Percentiles rank a stretch among this genome's conserved stretches.
Conservation (phyloP, 2,329 filamentous ascomycete genomes). For the Aspergillus calidoustus region DNA sequence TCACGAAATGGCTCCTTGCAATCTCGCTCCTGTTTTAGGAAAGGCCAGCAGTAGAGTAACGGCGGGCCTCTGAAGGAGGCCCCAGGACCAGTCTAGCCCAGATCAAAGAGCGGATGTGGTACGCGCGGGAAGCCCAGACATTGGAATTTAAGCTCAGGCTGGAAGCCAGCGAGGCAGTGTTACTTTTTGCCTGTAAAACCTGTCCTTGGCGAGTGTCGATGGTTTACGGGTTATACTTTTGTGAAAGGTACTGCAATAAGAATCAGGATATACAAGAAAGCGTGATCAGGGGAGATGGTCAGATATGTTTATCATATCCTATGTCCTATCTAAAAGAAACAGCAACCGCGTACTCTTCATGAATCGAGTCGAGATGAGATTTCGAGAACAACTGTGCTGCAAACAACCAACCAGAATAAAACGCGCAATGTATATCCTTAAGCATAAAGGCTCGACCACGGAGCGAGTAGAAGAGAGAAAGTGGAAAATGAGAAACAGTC, state of each 20-base stretch:
- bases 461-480: constrained; percentile 10
- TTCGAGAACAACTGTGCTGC: constrained; percentile 1
- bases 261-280: not conserved
- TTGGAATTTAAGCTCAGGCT: not conserved
- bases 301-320: constrained; percentile 9
- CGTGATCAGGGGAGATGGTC: not conserved
- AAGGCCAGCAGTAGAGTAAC: not conserved
- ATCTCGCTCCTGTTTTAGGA: not conserved
- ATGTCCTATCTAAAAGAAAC: constrained; percentile 15
- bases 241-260: not conserved
- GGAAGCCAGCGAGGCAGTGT: not conserved
- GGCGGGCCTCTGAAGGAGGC: not conserved
- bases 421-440: constrained; percentile 21
- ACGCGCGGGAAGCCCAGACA: not conserved
- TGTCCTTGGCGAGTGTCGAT: not conserved
- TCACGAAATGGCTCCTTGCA: not conserved
- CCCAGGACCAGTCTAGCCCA: not conserved
- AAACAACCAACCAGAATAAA: not conserved
- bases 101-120: not conserved
- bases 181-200: not conserved
- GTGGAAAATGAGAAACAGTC: constrained; percentile 5
- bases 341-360: constrained; percentile 17
- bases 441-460: constrained; percentile 19
- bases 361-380: constrained; percentile 14
- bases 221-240: not conserved